phyloP scores from a whole-genome alignment of 2,329 filamentous ascomycete species.

The Alternaria gansuensis region DNA sequence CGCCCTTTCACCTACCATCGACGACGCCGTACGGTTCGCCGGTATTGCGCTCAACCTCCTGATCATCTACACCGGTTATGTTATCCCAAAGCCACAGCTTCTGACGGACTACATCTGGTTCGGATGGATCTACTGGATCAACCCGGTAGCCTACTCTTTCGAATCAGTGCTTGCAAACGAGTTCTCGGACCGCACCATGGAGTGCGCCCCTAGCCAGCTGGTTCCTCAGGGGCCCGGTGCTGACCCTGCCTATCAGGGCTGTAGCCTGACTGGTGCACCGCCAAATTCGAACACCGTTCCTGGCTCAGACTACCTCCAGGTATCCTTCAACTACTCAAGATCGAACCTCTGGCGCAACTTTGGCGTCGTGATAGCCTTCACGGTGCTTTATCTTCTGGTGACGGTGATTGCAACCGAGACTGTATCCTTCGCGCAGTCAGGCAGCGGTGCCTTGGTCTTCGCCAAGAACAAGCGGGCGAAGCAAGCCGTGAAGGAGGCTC shows the following conservation, averaged over 20 bases:
- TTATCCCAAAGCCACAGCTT: slow-evolving; percentile 71
- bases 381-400: slow-evolving; percentile 75
- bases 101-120: slow-evolving; percentile 70
- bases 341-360: slow-evolving; percentile 76
- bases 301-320: slow-evolving; percentile 64
- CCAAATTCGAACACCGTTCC: slow-evolving; percentile 61
- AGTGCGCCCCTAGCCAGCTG: slow-evolving; percentile 67
- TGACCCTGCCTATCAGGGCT: slow-evolving; percentile 68
- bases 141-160: slow-evolving; percentile 67
- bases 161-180: slow-evolving; percentile 75
- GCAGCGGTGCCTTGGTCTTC: slow-evolving; percentile 75
- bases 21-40: slow-evolving; percentile 71
- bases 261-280: slow-evolving; percentile 66
- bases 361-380: slow-evolving; percentile 78
- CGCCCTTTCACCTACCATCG: slow-evolving; percentile 68
- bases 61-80: slow-evolving; percentile 71
- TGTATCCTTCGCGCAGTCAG: slow-evolving; percentile 68
- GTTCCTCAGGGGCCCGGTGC: slow-evolving; percentile 66
- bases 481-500: slow-evolving; percentile 58
- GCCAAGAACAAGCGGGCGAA: slow-evolving; percentile 72
- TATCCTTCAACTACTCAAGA: slow-evolving; percentile 66
- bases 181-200: slow-evolving; percentile 65
- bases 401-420: slow-evolving; percentile 75
- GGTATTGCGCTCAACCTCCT: slow-evolving; percentile 70
- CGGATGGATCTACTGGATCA: slow-evolving; percentile 59